Conservation (phyloP, 2,329 filamentous ascomycete species). For the Aureobasidium sp. region DNA sequence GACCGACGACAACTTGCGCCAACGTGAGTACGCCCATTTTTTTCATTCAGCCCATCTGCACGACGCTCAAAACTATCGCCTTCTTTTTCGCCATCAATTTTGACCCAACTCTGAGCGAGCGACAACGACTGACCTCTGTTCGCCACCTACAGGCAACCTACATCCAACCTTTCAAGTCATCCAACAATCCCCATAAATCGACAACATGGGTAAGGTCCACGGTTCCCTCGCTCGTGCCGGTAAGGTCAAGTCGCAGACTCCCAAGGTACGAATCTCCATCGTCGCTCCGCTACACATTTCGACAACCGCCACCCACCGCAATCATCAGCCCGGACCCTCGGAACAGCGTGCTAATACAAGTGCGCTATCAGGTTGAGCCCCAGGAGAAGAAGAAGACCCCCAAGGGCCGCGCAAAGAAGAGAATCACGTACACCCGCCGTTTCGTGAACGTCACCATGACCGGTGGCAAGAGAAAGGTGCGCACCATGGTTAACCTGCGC, state of each 20-base stretch:
- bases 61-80: neutral
- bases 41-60: neutral
- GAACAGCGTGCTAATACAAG: slow-evolving; percentile 20
- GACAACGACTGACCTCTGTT: slow-evolving; percentile 12
- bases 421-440: slow-evolving; percentile 89
- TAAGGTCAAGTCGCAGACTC: slow-evolving; percentile 96
- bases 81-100: neutral
- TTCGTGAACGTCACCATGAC: slow-evolving; percentile 98
- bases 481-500: slow-evolving; percentile 24
- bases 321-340: neutral
- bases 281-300: slow-evolving; percentile 16
- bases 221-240: slow-evolving; percentile 90
- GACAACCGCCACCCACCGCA: slow-evolving; percentile 20
- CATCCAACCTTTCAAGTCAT: slow-evolving; percentile 6
- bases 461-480: slow-evolving; percentile 96
- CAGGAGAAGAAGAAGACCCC: slow-evolving; percentile 96
- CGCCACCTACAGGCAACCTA: slow-evolving; percentile 11
- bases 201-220: slow-evolving; percentile 87
- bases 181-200: slow-evolving; percentile 25
- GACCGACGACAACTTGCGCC: slow-evolving; percentile 11
- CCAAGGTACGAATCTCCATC: slow-evolving; percentile 57
- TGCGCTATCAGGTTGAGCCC: slow-evolving; percentile 58
- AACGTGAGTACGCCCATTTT: slow-evolving; percentile 8
- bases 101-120: neutral
- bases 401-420: slow-evolving; percentile 97